phyloP scores from a whole-genome alignment of 306 rosid genomes.

The Cyclanthera cordifolia region DNA sequence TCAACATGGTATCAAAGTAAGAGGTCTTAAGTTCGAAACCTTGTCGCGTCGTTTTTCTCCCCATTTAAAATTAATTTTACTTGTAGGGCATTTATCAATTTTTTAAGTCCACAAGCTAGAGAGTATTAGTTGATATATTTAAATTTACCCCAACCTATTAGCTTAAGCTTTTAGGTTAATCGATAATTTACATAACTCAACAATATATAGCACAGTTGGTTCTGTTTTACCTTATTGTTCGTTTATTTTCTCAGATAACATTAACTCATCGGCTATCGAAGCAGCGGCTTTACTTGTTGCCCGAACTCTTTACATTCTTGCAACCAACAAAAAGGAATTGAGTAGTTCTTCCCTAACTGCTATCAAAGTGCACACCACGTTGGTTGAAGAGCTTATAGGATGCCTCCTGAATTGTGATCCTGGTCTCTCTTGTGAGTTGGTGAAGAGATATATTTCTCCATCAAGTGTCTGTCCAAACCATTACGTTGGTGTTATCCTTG shows the following conservation, averaged over 20 bases:
- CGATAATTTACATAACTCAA: too few relatives aligned
- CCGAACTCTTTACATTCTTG: constrained; percentile 69
- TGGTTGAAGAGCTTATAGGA: constrained; percentile 65
- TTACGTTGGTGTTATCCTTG: constrained; percentile 71
- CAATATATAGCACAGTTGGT: not conserved
- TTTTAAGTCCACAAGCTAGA: too few relatives aligned
- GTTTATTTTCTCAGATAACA: constrained; percentile 43
- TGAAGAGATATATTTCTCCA: constrained; percentile 64
- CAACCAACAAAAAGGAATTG: constrained; percentile 36
- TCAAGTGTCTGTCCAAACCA: constrained; percentile 62
- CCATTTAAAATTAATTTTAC: too few relatives aligned
- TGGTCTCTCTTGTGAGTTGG: constrained; percentile 84
- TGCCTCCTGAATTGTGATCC: constrained; percentile 72
- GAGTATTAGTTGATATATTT: too few relatives aligned
- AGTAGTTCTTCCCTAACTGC: constrained; percentile 40
- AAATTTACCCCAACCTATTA: too few relatives aligned
- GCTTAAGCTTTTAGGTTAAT: too few relatives aligned
- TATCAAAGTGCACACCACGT: constrained; percentile 61
- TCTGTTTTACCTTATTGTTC: constrained; percentile 13
- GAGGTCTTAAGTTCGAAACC: too few relatives aligned
- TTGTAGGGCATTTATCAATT: too few relatives aligned
- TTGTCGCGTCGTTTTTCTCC: too few relatives aligned
- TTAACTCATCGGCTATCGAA: constrained; percentile 71
- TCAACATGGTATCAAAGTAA: too few relatives aligned
- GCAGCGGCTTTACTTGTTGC: constrained; percentile 88